phyloP scores from a whole-genome alignment of 768 basidiomycete species.

The Plicaturopsis crispa region DNA sequence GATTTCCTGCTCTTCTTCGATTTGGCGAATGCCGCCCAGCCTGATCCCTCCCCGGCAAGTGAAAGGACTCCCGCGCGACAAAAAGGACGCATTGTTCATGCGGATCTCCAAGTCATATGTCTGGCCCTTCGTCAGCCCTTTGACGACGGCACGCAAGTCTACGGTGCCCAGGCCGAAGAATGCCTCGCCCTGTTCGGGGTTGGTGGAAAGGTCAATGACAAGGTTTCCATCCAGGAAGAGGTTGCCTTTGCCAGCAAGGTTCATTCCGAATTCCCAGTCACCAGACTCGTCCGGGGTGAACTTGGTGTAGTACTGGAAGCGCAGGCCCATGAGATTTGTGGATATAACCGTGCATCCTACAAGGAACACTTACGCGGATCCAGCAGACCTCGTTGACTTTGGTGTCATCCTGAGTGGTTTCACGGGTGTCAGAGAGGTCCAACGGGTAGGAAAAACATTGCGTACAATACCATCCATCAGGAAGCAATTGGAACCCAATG shows the following conservation, averaged over 20 bases:
- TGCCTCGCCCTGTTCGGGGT: constrained; percentile 24
- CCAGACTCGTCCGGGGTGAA: constrained; percentile 46
- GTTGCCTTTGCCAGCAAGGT: constrained; percentile 34
- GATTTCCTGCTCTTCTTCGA: constrained; percentile 32
- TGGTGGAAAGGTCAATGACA: constrained; percentile 36
- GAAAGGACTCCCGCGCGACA: constrained; percentile 22
- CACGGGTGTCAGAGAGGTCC: too few species aligned
- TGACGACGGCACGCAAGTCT: constrained; percentile 27
- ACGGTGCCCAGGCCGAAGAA: constrained; percentile 38
- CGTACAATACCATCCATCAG: constrained; percentile 36
- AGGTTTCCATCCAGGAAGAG: constrained; percentile 44
- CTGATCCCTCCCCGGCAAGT: constrained; percentile 33
- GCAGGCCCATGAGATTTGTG: constrained; percentile 15
- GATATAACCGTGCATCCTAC: constrained; percentile 11
- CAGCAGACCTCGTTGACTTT: constrained; percentile 35
- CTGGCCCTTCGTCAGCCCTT: constrained; percentile 32
- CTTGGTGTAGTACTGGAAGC: constrained; percentile 27
- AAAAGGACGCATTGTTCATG: constrained; percentile 14
- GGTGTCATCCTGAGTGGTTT: constrained; percentile 22
- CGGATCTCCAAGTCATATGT: constrained; percentile 27
- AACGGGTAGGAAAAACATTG: too few species aligned
- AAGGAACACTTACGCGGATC: constrained; percentile 26
- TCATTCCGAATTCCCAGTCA: constrained; percentile 42
- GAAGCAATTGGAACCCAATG: constrained; percentile 25
- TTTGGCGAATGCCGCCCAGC: constrained; percentile 23